phyloP scores from a whole-genome alignment of 179 eudicot species.

The Drosera spatulata region DNA sequence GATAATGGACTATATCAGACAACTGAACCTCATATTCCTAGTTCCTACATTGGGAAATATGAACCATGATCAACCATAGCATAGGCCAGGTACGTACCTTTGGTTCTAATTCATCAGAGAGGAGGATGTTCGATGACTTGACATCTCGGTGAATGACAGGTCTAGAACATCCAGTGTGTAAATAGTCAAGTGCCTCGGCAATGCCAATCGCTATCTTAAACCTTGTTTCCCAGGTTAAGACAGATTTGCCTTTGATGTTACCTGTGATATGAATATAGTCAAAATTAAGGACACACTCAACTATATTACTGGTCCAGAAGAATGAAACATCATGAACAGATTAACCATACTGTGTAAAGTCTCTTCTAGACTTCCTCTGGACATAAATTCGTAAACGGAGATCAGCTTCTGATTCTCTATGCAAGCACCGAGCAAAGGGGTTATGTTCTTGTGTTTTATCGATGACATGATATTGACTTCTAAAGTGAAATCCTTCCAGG shows the following conservation, averaged over 20 bases:
- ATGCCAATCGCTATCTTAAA: constrained; percentile 53
- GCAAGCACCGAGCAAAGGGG: constrained; percentile 70
- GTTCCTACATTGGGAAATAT: no score
- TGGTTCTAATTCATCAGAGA: constrained; percentile 62
- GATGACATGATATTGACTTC: constrained; percentile 75
- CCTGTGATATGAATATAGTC: constrained; percentile 20
- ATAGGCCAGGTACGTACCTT: constrained; percentile 30
- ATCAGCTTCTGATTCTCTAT: constrained; percentile 54
- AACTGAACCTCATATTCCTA: neutral
- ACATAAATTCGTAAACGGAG: constrained; percentile 61
- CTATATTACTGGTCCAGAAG: neutral
- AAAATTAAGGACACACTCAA: neutral
- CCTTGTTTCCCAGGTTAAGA: constrained; percentile 62
- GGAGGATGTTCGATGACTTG: constrained; percentile 94
- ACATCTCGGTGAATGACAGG: constrained; percentile 88
- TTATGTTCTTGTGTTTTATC: constrained; percentile 52
- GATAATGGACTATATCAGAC: neutral
- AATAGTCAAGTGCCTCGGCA: constrained; percentile 70
- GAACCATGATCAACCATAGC: no score
- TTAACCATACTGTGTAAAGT: constrained; percentile 43
- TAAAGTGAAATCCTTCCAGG: constrained; percentile 56
- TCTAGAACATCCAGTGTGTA: constrained; percentile 57
- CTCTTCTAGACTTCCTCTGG: constrained; percentile 68
- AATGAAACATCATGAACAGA: neutral
- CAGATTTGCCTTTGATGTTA: constrained; percentile 17